Evolutionary conservation across 371 early-diverging fungal genomes (phyloP), one percentile per base, ranked within the genome.

Genomic region (Syncephalastrum monosporum): DNA sequence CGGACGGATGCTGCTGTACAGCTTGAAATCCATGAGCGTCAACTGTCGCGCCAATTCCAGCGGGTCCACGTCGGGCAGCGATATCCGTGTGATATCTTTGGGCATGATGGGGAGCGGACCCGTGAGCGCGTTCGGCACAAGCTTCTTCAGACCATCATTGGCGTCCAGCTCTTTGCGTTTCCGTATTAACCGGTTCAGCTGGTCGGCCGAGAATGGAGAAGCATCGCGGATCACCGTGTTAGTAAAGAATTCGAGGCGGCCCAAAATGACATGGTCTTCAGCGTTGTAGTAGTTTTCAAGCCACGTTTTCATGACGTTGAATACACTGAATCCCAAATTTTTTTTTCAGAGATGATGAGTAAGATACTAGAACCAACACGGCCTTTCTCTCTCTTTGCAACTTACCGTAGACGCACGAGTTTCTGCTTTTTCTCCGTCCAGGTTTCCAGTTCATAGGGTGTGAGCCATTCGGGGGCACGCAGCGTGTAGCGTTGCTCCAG

Each of bases 11-110:
- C 83, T 83, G 71, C 82, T 83, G 64, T 91, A 95, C 5, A 88
- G 52, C 24, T 79, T 83, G 23, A 84, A 87, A 63, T 95, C 93
- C 63, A 93, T 82, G 43, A 97, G 74, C 5, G 95, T 95, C 44
- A 98, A 64, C 65, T 98, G 97, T 29, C 98, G 81, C 0, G 96
- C 96, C 50, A 97, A 64, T 69, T 98, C 98, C 16, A 93, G 64
- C 3, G 97, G 93, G 64, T 96, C 93, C 19, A 93, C 71, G 42
- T 97, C 96, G 50, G 85, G 50, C 27, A 96, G 76, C 54, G 83
- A 82, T 55, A 90, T 63, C 42, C 75, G 70, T 23, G 80, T 77
- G 48, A 88, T 66, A 49, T 79, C 81, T 45, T 82, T 83, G 2
- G 91, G 91, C 51, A 84, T 65, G 24, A 91, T 87, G 2, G 91